phyloP scores from a whole-genome alignment of 371 early-diverging fungal genomes.

The Racocetra persica region DNA sequence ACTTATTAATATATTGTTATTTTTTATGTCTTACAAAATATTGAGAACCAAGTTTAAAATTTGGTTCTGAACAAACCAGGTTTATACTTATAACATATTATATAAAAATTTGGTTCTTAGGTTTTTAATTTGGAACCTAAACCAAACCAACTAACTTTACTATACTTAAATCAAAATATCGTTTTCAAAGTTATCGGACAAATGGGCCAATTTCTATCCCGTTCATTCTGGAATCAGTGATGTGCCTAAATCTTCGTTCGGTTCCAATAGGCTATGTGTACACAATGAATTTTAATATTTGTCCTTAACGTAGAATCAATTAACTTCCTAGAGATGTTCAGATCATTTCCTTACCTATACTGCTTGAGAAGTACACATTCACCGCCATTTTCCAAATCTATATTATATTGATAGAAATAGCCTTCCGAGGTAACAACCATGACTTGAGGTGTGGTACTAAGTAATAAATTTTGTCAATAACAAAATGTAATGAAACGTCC shows the following conservation, averaged over 20 bases:
- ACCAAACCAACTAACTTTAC: too few relatives aligned
- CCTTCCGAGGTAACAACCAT: slow-evolving; percentile 94
- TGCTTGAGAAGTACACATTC: slow-evolving; percentile 89
- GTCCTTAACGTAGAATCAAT: neutral
- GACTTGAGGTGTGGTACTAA: slow-evolving; percentile 78
- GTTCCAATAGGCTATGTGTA: slow-evolving; percentile 16
- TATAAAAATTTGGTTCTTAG: too few relatives aligned
- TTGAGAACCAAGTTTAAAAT: too few relatives aligned
- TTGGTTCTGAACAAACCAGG: too few relatives aligned
- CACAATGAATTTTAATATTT: neutral
- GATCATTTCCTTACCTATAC: slow-evolving; percentile 55
- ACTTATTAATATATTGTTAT: too few relatives aligned
- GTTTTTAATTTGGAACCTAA: too few relatives aligned
- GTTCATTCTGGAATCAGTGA: too few relatives aligned
- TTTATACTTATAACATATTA: too few relatives aligned
- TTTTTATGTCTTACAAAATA: too few relatives aligned
- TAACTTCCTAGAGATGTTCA: neutral
- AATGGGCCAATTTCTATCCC: too few relatives aligned
- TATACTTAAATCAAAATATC: too few relatives aligned
- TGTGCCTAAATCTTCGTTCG: slow-evolving; percentile 27
- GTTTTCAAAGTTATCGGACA: too few relatives aligned
- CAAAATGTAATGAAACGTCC: slow-evolving; percentile 19
- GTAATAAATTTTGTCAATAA: neutral
- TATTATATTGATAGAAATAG: slow-evolving; percentile 87
- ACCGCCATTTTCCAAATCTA: slow-evolving; percentile 91